These are phyloP conservation scores for Nitzschia inconspicua DNA, from an alignment of 108 stramenopile genomes.

Conservation along the genomic window DNA sequence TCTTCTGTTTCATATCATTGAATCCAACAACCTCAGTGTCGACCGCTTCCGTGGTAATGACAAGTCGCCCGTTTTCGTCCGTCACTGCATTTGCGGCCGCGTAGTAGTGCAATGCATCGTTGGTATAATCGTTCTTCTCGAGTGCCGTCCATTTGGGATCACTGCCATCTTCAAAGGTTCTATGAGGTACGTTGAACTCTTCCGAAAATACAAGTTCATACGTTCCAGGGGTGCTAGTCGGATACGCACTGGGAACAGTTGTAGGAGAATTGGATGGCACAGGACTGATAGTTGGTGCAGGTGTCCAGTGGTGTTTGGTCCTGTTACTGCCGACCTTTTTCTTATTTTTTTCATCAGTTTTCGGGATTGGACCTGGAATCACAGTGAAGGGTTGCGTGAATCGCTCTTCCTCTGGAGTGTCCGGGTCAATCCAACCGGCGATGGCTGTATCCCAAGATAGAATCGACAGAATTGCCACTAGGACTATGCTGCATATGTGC, in stretches of 20 bases:
- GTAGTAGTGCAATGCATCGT: constrained; percentile 94
- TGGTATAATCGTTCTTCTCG: constrained; percentile 98
- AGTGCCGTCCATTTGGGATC: constrained; percentile 97
- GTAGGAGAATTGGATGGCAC: constrained; percentile 32
- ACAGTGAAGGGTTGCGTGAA: constrained; percentile 34
- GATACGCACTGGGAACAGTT: constrained; percentile 30
- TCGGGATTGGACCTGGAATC: constrained; percentile 17
- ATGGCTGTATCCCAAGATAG: no score
- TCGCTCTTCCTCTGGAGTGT: constrained; percentile 63
- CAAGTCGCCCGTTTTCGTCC: constrained; percentile 71
- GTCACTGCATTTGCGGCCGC: constrained; percentile 64
- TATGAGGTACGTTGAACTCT: constrained; percentile 85
- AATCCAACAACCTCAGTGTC: constrained; percentile 84
- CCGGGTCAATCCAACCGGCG: constrained; percentile 93
- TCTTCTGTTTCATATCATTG: constrained; percentile 65
- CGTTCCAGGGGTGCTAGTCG: constrained; percentile 29
- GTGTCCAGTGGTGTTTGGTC: constrained; percentile 3
- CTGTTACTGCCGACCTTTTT: constrained; percentile 6
- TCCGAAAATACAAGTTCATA: constrained; percentile 89
- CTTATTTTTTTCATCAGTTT: not conserved
- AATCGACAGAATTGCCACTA: no score
- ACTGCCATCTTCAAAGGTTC: constrained; percentile 85
- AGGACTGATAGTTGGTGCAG: constrained; percentile 13
- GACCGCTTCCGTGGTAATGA: constrained; percentile 73
- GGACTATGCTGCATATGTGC: no score